Conservation (phyloP, 176 grass and related monocot species). For the Carex parvula region DNA sequence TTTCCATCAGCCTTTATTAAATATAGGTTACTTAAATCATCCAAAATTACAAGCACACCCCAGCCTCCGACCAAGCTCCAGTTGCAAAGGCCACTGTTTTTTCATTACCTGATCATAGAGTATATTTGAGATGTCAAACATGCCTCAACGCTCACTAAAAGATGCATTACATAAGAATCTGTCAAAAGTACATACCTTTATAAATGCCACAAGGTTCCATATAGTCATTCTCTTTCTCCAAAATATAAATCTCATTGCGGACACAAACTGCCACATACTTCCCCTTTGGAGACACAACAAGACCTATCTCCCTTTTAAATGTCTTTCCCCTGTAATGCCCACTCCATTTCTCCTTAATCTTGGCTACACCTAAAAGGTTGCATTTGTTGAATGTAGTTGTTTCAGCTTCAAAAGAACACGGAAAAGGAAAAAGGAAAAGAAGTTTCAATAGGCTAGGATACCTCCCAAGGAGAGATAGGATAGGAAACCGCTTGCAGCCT, state of each 20-base stretch:
- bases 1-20: conserved; percentile 80
- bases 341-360: conserved; percentile 61
- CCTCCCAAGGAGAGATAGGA: conserved; percentile 75
- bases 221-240: conserved; percentile 60
- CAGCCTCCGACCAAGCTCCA: conserved; percentile 76
- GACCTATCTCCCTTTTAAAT: conserved; percentile 31
- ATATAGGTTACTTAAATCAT: conserved; percentile 62
- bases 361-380: conserved; percentile 47
- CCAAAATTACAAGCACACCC: conserved; percentile 63
- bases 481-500: conserved; percentile 37
- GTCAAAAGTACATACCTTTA: conserved; percentile 39
- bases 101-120: conserved; percentile 69
- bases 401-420: background rate
- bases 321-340: conserved; percentile 27
- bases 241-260: conserved; percentile 49
- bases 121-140: conserved; percentile 26
- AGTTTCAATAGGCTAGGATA: conserved; percentile 13
- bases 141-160: conserved; percentile 17
- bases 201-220: conserved; percentile 56
- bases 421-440: background rate
- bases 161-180: background rate
- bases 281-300: conserved; percentile 46
- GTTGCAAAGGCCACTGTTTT: conserved; percentile 47
- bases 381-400: background rate
- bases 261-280: conserved; percentile 59